A percentile compares a stretch with the other conserved stretches of the same genome.
Evolutionary conservation across 345 rosid species (phyloP).

Genomic region (Microthlaspi erraticum): DNA sequence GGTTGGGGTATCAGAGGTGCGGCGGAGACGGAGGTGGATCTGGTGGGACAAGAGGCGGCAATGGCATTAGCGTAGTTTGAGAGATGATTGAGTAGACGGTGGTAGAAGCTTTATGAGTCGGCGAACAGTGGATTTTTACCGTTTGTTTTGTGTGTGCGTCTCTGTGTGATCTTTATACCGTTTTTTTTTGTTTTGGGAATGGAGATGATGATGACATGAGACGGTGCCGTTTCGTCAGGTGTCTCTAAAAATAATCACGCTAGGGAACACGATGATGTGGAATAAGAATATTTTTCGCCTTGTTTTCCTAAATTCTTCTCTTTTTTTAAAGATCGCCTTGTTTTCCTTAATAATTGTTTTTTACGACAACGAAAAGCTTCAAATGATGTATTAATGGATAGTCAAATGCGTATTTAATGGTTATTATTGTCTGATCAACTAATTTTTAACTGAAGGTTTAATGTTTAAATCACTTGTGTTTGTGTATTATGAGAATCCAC

Average conservation of each 20-base stretch:
- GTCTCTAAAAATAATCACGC: slow-evolving; percentile 34
- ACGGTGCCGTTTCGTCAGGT: slow-evolving; percentile 41
- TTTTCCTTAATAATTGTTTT: background rate
- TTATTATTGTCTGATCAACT: background rate
- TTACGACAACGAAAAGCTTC: background rate
- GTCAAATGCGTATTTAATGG: slow-evolving; percentile 4
- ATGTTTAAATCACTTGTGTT: background rate
- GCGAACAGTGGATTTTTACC: slow-evolving; percentile 24
- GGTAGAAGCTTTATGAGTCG: background rate
- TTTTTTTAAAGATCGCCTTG: background rate
- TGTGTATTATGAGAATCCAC: background rate
- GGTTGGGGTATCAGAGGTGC: slow-evolving; percentile 17
- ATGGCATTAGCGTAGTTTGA: slow-evolving; percentile 29
- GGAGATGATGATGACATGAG: slow-evolving; percentile 35
- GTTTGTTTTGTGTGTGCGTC: slow-evolving; percentile 22
- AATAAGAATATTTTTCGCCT: slow-evolving; percentile 10
- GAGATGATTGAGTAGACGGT: background rate
- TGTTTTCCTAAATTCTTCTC: background rate
- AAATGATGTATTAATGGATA: slow-evolving; percentile 3
- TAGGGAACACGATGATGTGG: slow-evolving; percentile 36
- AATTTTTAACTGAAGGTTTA: background rate
- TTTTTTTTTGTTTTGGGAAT: background rate
- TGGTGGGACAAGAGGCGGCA: slow-evolving; percentile 42
- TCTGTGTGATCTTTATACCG: slow-evolving; percentile 36
- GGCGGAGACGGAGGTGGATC: slow-evolving; percentile 41